These are phyloP conservation scores for Bryoglossum gracile DNA, from an alignment of 495 filamentous ascomycete genomes.

Conservation along the genomic window DNA sequence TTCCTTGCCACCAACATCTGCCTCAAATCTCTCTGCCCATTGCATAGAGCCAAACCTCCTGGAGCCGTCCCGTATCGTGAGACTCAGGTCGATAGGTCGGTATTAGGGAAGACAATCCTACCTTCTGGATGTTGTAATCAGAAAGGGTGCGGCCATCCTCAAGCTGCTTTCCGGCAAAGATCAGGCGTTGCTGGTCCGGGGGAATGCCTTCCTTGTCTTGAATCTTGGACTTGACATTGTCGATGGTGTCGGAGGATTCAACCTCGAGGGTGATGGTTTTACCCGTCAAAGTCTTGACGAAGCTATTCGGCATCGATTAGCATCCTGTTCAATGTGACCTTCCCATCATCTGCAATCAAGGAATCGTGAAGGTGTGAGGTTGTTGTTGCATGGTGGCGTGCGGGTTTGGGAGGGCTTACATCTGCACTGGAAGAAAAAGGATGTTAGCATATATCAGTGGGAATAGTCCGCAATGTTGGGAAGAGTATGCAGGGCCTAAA, in stretches of 20 bases:
- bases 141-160: slow-evolving; percentile 97
- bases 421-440: slow-evolving; percentile 30
- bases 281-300: slow-evolving; percentile 96
- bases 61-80: not conserved
- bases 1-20: too few species aligned
- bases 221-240: slow-evolving; percentile 95
- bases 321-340: slow-evolving; percentile 14
- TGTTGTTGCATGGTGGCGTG: not conserved
- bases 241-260: slow-evolving; percentile 98
- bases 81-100: not conserved
- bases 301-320: slow-evolving; percentile 49
- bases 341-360: not conserved
- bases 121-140: slow-evolving; percentile 99
- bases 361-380: too few species aligned
- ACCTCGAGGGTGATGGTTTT: slow-evolving; percentile 99
- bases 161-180: slow-evolving; percentile 99
- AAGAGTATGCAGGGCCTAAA: slow-evolving; percentile 9
- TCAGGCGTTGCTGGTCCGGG: slow-evolving; percentile 97
- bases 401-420: slow-evolving; percentile 27
- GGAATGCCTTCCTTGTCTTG: slow-evolving; percentile 99
- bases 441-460: slow-evolving; percentile 20
- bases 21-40: too few species aligned
- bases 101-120: slow-evolving; percentile 37
- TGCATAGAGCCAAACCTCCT: slow-evolving; percentile 17
- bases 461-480: not conserved